Base-by-base conservation (phyloP, 1,139 yeast species). In the Williopsis jadinii region DNA sequence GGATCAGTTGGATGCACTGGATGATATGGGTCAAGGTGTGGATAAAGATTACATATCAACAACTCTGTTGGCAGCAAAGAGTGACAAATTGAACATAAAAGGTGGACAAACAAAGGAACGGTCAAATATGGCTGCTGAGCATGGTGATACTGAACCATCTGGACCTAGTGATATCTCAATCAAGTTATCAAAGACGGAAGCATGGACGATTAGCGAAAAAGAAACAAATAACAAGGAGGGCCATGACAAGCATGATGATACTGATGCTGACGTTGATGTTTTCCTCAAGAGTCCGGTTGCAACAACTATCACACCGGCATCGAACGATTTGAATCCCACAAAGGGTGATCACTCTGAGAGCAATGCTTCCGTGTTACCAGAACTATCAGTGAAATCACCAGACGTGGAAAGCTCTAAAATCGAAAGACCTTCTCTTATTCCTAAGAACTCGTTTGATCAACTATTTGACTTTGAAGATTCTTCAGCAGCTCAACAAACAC, bases 161-260 rank as follows among this genome's bases (percentile, higher is more conserved):
- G 37, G 34, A 24, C 31, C 24, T 9, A 38, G 34, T 13, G 41
- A 43, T n/a, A 11, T 37, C 13, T 54, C 47, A 8, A 38, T 43
- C 28, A 50, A 48, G 29, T 15, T 52, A 8, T 35, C 51, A 1
- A 40, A 43, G 9, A 54, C 58, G 1, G 56, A 51, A 28, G 56
- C 55, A 0, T 52, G 58, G 58, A 39, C 41, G 2, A 27, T 32
- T 19, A 6, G 24, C 6, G 24, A 19, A 19, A 19, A 19, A 4
- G 24, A 6, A 19, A 19, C 24, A 6, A 19, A 19, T 19, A 19
- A 19, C 24, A 19, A 19, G 6, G 24, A 19, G 24, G 6, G 6
- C 11, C 51, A 51, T 14, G 30, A 35, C 5, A 14, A 26, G 4
- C 29, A 35, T 9, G 9, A 14, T 11, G 24, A 29, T 10, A 31